Base-by-base conservation (phyloP, 306 rosid species). In the Echinosophora koreensis region DNA sequence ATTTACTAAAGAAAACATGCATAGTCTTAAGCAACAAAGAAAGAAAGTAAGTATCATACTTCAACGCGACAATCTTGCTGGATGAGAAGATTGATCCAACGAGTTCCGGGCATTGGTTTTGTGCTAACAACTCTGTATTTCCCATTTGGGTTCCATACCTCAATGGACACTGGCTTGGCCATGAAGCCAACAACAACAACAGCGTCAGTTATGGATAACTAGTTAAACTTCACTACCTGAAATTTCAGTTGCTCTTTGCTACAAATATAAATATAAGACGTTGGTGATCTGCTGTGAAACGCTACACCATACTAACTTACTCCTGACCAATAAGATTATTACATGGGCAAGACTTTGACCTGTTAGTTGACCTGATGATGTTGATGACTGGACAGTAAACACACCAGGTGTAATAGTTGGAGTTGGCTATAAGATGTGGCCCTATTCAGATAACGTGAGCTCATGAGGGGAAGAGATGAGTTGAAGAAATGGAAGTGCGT, bases 91-190 rank as follows among this genome's bases (percentile, higher is more conserved):
- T 96, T 89, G 81, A 96, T 92, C 99, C 98, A 96, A 71, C 99
- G 98, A 71, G 94, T 92, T 82, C 98, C 98, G 0, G 99, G 99
- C 99, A 96, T 96, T 66, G 98, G 77, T 85, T 96, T 96, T 1
- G 99, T 96, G 90, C 99, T 96, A 0, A 96, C 85, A 68, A 96
- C 99, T 82, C 99, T 96, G 87, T 92, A 96, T 80, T 86, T 96
- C 6, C 98, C 98, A 77, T 71, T 92, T 27, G 99, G 99, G 80
- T 96, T 96, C 94, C 96, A 96, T 44, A 96, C 96, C 69, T 95
- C 93, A 47, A 92, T 87, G 49, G 96, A 90, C 44, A 95, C 89
- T 27, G 99, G 99, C 77, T 86, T 95, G 66, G 98, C 99, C 99
- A 95, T 93, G 77, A 70, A 49, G 82, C 69, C 28, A 61, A 27